A percentile compares a stretch with the other conserved stretches of the same genome.
Evolutionary conservation across 2,329 filamentous ascomycete genomes (phyloP).

Genomic region (Nectriaceae sp.): DNA sequence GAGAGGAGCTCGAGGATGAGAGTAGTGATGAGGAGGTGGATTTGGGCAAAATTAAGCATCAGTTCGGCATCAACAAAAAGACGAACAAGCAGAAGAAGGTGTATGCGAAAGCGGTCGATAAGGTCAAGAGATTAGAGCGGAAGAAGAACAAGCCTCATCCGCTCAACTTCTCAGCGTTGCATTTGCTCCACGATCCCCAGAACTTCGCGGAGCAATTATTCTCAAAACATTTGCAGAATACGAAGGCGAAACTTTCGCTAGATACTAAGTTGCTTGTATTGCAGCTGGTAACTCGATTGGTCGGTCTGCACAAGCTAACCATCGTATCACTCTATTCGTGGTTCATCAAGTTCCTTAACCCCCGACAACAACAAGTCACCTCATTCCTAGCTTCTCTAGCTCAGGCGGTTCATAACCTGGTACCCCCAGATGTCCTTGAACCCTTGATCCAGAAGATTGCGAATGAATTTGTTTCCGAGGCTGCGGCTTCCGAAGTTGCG

Average conservation of each 20-base stretch:
- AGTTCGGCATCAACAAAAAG: constrained; percentile 94
- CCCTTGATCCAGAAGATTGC: constrained; percentile 93
- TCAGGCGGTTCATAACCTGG: constrained; percentile 86
- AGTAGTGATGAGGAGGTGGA: constrained; percentile 80
- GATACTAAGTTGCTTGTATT: constrained; percentile 90
- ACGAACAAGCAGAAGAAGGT: constrained; percentile 81
- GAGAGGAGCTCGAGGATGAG: constrained; percentile 89
- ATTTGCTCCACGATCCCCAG: constrained; percentile 91
- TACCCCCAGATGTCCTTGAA: constrained; percentile 90
- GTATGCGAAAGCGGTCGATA: constrained; percentile 79
- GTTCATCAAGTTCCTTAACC: constrained; percentile 90
- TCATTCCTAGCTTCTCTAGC: constrained; percentile 91
- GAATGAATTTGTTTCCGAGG: constrained; percentile 97
- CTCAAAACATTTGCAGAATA: constrained; percentile 85
- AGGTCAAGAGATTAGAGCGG: constrained; percentile 78
- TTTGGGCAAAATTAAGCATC: constrained; percentile 79
- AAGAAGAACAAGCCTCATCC: constrained; percentile 87
- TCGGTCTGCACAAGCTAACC: constrained; percentile 90
- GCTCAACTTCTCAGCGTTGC: constrained; percentile 94
- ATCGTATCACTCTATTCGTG: constrained; percentile 92
- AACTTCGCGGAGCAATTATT: constrained; percentile 90
- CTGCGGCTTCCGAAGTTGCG: constrained; percentile 85
- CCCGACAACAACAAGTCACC: constrained; percentile 85
- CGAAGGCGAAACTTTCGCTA: constrained; percentile 80
- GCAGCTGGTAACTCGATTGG: constrained; percentile 85